Percentiles rank a stretch among this genome's conserved stretches.
Evolutionary conservation across 345 rosid genomes (phyloP).

Genomic region (Salix udensis): DNA sequence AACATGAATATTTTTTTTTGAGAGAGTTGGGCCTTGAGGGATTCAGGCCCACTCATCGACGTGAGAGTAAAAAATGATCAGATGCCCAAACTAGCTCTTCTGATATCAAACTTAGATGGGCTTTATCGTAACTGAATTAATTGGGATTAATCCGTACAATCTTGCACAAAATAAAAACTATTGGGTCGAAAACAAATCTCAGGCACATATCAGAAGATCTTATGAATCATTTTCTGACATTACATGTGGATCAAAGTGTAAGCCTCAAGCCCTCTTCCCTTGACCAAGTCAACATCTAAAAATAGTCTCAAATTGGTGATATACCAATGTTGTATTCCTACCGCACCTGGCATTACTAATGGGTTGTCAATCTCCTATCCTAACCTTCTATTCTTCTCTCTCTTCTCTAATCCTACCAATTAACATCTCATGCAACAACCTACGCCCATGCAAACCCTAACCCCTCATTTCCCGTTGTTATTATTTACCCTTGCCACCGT

Average conservation of each 20-base stretch:
- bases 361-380: neutral
- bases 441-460: constrained; percentile 4
- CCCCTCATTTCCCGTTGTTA: neutral
- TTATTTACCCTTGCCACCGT: neutral
- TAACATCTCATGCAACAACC: neutral
- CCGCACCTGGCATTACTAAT: neutral
- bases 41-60: neutral
- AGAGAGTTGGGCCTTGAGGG: too few species aligned
- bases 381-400: neutral
- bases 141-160: too few species aligned
- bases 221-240: neutral
- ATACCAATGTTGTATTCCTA: neutral
- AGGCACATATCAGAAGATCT: neutral
- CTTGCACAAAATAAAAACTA: too few species aligned
- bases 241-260: too few species aligned
- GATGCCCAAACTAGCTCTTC: neutral
- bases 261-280: neutral
- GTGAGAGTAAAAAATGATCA: neutral
- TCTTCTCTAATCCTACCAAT: neutral
- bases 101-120: neutral
- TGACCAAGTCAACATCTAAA: neutral
- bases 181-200: neutral
- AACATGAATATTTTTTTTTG: too few species aligned
- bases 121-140: too few species aligned
- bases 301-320: neutral